These are phyloP conservation scores for Schizophyllum amplum DNA, from an alignment of 1,284 basidiomycete genomes.

Conservation along the genomic window DNA sequence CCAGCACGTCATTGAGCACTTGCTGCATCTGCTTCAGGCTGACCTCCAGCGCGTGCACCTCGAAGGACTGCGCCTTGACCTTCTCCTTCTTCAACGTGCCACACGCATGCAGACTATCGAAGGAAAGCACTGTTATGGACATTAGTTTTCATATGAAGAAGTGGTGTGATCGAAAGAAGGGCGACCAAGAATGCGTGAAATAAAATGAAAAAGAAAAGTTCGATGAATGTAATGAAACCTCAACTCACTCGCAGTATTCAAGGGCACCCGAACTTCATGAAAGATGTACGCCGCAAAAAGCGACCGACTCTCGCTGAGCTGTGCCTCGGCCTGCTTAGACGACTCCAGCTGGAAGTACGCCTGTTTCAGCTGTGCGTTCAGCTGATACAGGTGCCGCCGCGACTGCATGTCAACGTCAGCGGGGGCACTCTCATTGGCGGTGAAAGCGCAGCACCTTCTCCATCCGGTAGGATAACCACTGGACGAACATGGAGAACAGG, in stretches of 20 bases:
- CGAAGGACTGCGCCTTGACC: conserved; percentile 24
- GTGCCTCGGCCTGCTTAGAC: conserved; percentile 42
- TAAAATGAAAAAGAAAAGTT: not conserved
- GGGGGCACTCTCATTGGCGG: not conserved
- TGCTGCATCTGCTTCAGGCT: conserved; percentile 40
- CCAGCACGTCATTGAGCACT: conserved; percentile 46
- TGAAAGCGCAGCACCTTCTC: conserved; percentile 18
- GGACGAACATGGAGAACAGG: conserved; percentile 22
- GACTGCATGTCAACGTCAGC: conserved; percentile 16
- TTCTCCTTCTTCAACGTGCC: conserved; percentile 13
- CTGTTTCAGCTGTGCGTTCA: conserved; percentile 43
- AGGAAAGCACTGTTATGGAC: conserved; percentile 13
- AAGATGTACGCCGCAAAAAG: conserved; percentile 23
- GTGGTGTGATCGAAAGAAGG: conserved; percentile 16
- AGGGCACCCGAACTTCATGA: conserved; percentile 40
- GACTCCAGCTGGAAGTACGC: conserved; percentile 38
- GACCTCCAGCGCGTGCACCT: conserved; percentile 34
- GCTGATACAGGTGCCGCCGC: conserved; percentile 38
- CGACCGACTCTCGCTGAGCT: conserved; percentile 24
- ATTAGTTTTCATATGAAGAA: conserved; percentile 9
- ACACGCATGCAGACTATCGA: conserved; percentile 15
- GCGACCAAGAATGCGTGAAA: too few relatives aligned
- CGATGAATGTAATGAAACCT: not conserved
- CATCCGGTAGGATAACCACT: conserved; percentile 24
- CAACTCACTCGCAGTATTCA: conserved; percentile 41